A percentile compares a stretch with the other conserved stretches of the same genome.
phyloP scores from a whole-genome alignment of 306 rosid genomes.

The Prunus salicina region DNA sequence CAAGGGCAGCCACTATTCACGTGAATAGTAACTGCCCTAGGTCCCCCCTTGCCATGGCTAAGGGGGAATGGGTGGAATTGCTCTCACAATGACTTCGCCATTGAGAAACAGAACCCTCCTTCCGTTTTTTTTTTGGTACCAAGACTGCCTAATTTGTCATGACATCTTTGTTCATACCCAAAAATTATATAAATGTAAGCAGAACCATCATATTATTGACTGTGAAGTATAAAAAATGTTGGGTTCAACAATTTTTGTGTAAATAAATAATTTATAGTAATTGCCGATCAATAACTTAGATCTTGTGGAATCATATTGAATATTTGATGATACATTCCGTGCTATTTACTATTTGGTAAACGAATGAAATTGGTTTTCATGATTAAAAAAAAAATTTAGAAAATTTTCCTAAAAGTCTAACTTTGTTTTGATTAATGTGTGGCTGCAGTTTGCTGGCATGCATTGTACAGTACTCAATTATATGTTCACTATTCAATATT shows the following conservation, averaged over 20 bases:
- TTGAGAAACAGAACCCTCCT: background rate
- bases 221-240: background rate
- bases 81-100: slow-evolving; percentile 7
- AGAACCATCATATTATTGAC: background rate
- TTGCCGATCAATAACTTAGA: background rate
- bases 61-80: too few relatives aligned
- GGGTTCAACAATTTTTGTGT: background rate
- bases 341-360: background rate
- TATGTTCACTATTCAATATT: background rate
- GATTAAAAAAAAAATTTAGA: background rate
- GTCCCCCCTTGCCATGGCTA: too few relatives aligned
- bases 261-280: background rate
- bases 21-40: too few relatives aligned
- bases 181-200: background rate
- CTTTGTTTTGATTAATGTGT: background rate
- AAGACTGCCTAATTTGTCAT: slow-evolving; percentile 5
- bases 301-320: too few relatives aligned
- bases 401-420: background rate
- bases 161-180: slow-evolving; percentile 13
- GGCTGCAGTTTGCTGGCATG: background rate
- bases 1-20: too few relatives aligned
- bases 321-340: too few relatives aligned
- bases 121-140: too few relatives aligned
- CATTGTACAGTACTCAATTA: background rate
- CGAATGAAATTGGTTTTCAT: background rate